Percentiles rank a stretch among this genome's conserved stretches.
These are phyloP conservation scores for Fistulina hepatica DNA, from an alignment of 1,284 basidiomycete species.

Conservation along the genomic window DNA sequence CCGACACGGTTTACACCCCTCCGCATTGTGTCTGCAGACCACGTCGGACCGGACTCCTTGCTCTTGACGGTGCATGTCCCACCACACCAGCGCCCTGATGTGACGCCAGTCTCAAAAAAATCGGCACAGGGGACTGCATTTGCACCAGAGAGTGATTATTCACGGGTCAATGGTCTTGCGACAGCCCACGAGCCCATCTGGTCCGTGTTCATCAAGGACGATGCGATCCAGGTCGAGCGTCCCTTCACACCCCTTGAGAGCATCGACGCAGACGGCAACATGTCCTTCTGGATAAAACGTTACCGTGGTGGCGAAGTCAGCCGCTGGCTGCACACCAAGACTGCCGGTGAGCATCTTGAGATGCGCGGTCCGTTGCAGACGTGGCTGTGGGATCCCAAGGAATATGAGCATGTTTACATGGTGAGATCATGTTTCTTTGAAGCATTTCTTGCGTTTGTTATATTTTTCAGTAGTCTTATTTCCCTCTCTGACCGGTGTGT, in stretches of 20 bases:
- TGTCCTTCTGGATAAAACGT: slow-evolving; percentile 68
- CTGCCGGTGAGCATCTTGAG: slow-evolving; percentile 55
- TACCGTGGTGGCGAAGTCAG: slow-evolving; percentile 75
- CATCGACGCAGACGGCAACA: slow-evolving; percentile 47
- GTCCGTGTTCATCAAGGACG: slow-evolving; percentile 75
- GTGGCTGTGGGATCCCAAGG: slow-evolving; percentile 50
- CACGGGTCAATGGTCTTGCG: slow-evolving; percentile 9
- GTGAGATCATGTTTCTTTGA: slow-evolving; percentile 29
- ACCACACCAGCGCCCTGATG: slow-evolving; percentile 26
- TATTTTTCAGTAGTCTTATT: background rate
- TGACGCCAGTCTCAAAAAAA: background rate
- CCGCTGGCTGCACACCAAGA: slow-evolving; percentile 67
- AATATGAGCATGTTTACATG: slow-evolving; percentile 73
- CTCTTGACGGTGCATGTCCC: slow-evolving; percentile 53
- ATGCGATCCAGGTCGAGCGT: slow-evolving; percentile 81
- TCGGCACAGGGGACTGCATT: too few relatives aligned
- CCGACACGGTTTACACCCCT: slow-evolving; percentile 54
- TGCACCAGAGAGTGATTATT: too few relatives aligned
- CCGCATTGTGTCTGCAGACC: slow-evolving; percentile 42
- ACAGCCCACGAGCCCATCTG: slow-evolving; percentile 42
- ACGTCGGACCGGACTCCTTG: slow-evolving; percentile 43
- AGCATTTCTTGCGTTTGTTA: background rate
- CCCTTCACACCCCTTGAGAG: slow-evolving; percentile 74
- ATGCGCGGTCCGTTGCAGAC: slow-evolving; percentile 70
- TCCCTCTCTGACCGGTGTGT: too few relatives aligned